Base-by-base conservation (phyloP, 805 yeast genomes). In the Yarrowia sp. region DNA sequence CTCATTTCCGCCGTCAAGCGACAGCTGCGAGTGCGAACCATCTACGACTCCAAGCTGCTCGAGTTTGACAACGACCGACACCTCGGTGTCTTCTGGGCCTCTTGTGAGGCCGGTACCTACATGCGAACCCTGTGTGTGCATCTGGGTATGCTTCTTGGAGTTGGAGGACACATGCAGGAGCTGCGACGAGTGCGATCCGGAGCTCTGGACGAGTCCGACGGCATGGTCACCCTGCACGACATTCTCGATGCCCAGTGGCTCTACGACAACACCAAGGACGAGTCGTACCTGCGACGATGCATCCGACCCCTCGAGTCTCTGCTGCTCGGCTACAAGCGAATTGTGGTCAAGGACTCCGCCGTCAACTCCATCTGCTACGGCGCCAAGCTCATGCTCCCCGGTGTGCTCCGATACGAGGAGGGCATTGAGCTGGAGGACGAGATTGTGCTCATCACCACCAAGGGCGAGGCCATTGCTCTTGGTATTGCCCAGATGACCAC, bases 131-230 rank as follows among this genome's bases (percentile, higher is more conserved):
- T 95, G 75, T 95, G 99, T 89, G 99, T 95, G 69, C 99, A 95
- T 82, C 84, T 95, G 77, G 99, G 99, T 83, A 93, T 95, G 97
- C 85, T 95, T 70, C 85, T 95, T 73, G 98, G 98, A 76, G 98
- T 92, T 74, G 99, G 99, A 80, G 99, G 98, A 74, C 99, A 95
- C 83, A 95, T 95, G 99, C 99, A 95, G 86, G 99, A 95, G 83
- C 89, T 95, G 76, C 92, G 99, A 83, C 93, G 99, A 85, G 99
- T 95, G 72, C 89, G 99, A 83, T 91, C 97, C 61, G 99, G 99
- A 79, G 98, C 98, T 70, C 79, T 95, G 78, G 84, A 88, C 76
- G 99, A 95, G 82, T 85, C 84, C 75, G 98, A 95, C 78, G 89
- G 89, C 80, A 82, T 95, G 84, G 97, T 95, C 70, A 93, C 99